phyloP scores from a whole-genome alignment of 306 rosid species.

The Malus domestica region DNA sequence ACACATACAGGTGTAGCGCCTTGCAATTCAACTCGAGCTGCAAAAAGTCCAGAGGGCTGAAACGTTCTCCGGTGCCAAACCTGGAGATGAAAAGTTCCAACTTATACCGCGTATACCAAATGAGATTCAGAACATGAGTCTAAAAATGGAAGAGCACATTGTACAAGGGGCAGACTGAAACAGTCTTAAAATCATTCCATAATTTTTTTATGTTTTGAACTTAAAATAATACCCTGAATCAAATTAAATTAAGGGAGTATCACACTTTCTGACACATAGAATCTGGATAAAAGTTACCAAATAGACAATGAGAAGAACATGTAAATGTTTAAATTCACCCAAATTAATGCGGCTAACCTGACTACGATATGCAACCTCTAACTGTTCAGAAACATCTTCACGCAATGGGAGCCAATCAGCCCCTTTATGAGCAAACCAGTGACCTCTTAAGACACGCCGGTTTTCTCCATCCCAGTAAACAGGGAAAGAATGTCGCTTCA shows the following conservation, averaged over 20 bases:
- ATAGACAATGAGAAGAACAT: not conserved
- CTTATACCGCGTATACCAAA: not conserved
- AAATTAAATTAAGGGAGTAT: not conserved
- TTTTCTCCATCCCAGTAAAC: conserved; percentile 98
- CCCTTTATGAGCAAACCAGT: conserved; percentile 97
- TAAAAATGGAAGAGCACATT: not conserved
- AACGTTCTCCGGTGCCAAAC: conserved; percentile 93
- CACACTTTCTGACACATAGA: not conserved
- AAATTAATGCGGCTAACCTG: conserved; percentile 45
- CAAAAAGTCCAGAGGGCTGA: conserved; percentile 98
- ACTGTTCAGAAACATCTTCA: conserved; percentile 87
- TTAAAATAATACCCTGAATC: not conserved
- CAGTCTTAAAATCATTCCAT: not conserved
- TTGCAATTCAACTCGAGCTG: conserved; percentile 93
- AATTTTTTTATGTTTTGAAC: not conserved
- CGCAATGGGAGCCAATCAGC: conserved; percentile 97
- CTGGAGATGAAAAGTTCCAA: conserved; percentile 33
- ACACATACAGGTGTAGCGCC: conserved; percentile 70
- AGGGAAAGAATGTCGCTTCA: conserved; percentile 75
- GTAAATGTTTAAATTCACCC: not conserved
- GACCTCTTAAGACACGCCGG: conserved; percentile 92
- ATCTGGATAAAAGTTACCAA: not conserved
- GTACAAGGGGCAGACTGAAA: not conserved
- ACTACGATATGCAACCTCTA: conserved; percentile 72
- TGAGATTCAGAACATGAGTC: not conserved